Base-by-base conservation (phyloP, 345 rosid species). In the Raphanus sativus region DNA sequence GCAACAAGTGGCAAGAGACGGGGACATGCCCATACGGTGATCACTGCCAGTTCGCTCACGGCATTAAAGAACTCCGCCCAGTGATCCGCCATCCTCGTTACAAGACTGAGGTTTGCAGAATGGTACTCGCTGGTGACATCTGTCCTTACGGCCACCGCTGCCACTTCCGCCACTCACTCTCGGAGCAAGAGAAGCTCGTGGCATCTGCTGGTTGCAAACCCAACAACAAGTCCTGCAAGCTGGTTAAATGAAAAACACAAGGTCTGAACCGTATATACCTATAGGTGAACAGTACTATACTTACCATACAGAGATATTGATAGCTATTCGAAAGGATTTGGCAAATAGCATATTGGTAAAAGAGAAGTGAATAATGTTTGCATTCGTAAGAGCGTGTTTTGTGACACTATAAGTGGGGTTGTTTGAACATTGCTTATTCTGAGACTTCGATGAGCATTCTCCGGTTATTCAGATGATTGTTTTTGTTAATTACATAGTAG, bases 1-100 rank as follows among this genome's bases (percentile, higher is more conserved):
- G 98, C 89, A 92, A 95, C 88, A 95, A 95, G 59, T 95, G 99
- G 99, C 93, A 95, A 81, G 93, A 91, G 86, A 92, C 91, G 1
- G 94, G 97, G 21, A 36, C 87, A 32, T 92, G 98, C 66, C 97
- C 97, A 11, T 62, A 92, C 32, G 88, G 88, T 10, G 86, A 87
- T 15, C 83, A 87, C 67, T 95, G 96, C 82, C 97, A 89, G 66
- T 95, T 92, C 76, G 99, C 99, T 33, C 99, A 92, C 65, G 98
- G 98, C 1, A 84, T 95, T 32, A 62, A 84, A 9, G 97, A 95
- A 85, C 90, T 95, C 32, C 94, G 96, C 54, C 96, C 99, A 0
- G 91, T 91, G 10, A 88, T 95, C 58, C 86, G 99, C 71, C 98
- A 95, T 81, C 99, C 98, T 2, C 88, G 91, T 59, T 92, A 95